A percentile compares a stretch with the other conserved stretches of the same genome.
Conservation (phyloP, 2,329 filamentous ascomycete species). For the Diaporthe vaccinii region DNA sequence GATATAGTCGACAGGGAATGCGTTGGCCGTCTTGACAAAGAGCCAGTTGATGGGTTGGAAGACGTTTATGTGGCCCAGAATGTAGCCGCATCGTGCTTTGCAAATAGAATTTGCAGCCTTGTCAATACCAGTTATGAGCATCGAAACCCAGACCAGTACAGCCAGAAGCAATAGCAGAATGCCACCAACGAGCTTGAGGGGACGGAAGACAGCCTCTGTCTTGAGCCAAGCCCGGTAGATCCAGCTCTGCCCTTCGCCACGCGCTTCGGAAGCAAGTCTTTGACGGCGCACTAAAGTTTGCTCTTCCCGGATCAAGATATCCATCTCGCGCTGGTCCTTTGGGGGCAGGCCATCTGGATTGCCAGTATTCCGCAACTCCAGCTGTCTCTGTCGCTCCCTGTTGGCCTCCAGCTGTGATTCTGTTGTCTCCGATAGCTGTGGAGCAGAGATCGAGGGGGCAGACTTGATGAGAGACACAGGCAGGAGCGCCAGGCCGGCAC, state of each 20-base stretch:
- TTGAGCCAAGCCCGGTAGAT: slow-evolving; percentile 85
- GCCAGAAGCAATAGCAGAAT: slow-evolving; percentile 81
- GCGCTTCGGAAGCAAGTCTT: slow-evolving; percentile 85
- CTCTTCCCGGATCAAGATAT: slow-evolving; percentile 89
- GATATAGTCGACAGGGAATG: slow-evolving; percentile 93
- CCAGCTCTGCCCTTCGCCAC: slow-evolving; percentile 81
- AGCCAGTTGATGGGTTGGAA: slow-evolving; percentile 97
- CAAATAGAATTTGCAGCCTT: slow-evolving; percentile 97
- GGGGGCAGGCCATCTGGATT: slow-evolving; percentile 80
- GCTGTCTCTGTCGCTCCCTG: slow-evolving; percentile 89
- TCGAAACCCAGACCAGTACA: slow-evolving; percentile 85
- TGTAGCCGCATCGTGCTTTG: slow-evolving; percentile 91
- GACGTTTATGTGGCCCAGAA: slow-evolving; percentile 87
- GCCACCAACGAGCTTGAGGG: slow-evolving; percentile 89
- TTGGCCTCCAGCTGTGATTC: slow-evolving; percentile 87
- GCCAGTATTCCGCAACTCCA: slow-evolving; percentile 87
- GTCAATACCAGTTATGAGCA: slow-evolving; percentile 96
- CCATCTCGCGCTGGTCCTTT: slow-evolving; percentile 90
- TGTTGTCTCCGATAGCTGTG: slow-evolving; percentile 82
- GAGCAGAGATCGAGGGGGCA: slow-evolving; percentile 86
- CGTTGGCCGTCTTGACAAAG: slow-evolving; percentile 82
- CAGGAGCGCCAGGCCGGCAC: slow-evolving; percentile 87
- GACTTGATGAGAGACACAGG: slow-evolving; percentile 94
- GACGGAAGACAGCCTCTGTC: slow-evolving; percentile 84
- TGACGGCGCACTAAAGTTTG: slow-evolving; percentile 91